Base-by-base conservation (phyloP, 768 basidiomycete species). In the Rhizopogon vulgaris region DNA sequence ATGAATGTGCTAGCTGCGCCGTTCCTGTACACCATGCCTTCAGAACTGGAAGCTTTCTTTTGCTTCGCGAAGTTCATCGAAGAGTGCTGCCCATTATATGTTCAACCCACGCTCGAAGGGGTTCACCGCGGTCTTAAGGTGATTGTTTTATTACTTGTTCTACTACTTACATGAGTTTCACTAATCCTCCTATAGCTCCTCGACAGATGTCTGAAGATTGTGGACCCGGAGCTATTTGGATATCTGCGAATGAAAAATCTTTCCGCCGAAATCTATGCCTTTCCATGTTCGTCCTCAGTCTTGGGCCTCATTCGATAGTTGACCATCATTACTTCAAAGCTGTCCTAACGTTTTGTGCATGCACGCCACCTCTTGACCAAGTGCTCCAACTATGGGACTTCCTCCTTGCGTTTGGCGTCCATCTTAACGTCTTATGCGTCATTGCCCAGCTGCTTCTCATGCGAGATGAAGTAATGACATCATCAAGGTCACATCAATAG, bases 1-100 rank as follows among this genome's bases (percentile, higher is more conserved):
- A 97, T 96, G 93, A 99, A 99, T 66, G 96, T 98, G 43, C 83
- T 99, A 34, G 93, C 94, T 18, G 96, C 96, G 2, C 96, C 96
- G 0, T 99, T 98, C 69, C 78, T 99, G 27, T 99, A 96, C 64
- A 92, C 90, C 10, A 90, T 98, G 83, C 94, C 96, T 6, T 93
- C 93, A 9, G 93, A 99, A 68, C 70, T 98, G n/a, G 96, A 99
- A 68, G 96, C 96, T 1, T 99, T 97, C 69, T 94, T 86, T 56
- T 96, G 92, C 69, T 98, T 99, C 63, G 81, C 91, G 25, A 90
- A 87, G 60, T 99, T 99, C 65, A 96, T 98, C 59, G 95, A 97
- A 71, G 84, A 86, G 52, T 85, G 82, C 8, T 97, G 94, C 70
- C 96, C 96, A 8, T 71, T 93, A n/a, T 99, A 98, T 64, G 94